Conservation (phyloP, 768 basidiomycete genomes). For the Kwoniella heveanensis region DNA sequence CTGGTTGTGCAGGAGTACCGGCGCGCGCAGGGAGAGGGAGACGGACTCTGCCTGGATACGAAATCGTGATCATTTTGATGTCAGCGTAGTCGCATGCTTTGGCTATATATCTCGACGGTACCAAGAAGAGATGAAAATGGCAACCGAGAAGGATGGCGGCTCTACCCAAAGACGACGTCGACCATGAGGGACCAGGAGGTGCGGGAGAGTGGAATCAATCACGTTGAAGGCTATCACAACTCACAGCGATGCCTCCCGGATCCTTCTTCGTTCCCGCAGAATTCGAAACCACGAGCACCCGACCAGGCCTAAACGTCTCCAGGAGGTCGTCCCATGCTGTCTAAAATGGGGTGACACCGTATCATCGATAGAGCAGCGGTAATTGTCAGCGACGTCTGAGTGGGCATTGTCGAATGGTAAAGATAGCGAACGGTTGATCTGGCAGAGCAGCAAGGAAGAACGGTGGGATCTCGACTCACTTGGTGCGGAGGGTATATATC, state of each 20-base stretch:
- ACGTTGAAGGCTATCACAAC: too few relatives aligned
- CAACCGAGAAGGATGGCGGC: too few relatives aligned
- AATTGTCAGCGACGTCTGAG: neutral
- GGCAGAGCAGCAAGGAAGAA: neutral
- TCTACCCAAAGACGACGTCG: too few relatives aligned
- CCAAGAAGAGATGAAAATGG: too few relatives aligned
- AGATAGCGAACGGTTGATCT: too few relatives aligned
- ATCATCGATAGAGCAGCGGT: neutral
- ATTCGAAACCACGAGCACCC: constrained; percentile 90
- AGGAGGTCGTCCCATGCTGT: constrained; percentile 71
- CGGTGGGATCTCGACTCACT: constrained; percentile 59
- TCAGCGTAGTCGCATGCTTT: neutral
- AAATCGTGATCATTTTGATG: neutral
- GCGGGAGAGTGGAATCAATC: too few relatives aligned
- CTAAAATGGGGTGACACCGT: neutral
- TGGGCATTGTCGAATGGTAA: too few relatives aligned
- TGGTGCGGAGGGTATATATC: constrained; percentile 72
- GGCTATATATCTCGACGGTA: neutral
- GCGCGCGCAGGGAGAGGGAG: constrained; percentile 70
- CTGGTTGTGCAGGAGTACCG: constrained; percentile 74
- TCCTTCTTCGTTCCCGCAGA: constrained; percentile 76
- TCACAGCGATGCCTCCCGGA: constrained; percentile 77
- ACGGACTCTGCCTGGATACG: constrained; percentile 79
- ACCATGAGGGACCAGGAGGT: neutral
- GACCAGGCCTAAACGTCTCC: constrained; percentile 70